Evolutionary conservation across 129 eudicot genomes (phyloP).

Genomic region (Flaveria sonorensis): DNA sequence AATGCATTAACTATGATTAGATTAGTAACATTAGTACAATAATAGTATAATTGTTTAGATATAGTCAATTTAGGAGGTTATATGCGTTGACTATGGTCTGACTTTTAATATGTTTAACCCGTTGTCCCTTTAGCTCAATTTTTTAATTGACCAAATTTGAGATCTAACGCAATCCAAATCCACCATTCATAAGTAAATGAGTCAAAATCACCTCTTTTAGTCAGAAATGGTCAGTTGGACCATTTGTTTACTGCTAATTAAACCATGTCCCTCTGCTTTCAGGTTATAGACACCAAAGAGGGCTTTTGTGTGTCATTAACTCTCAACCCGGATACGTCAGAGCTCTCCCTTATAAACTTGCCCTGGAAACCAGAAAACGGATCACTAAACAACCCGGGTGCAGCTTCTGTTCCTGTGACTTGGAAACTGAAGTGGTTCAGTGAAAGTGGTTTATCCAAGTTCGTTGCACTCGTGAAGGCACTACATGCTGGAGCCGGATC

Average conservation of each 20-base stretch:
- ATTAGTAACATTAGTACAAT: not conserved
- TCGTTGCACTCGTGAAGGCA: slow-evolving; percentile 53
- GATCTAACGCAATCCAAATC: not conserved
- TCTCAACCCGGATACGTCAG: slow-evolving; percentile 32
- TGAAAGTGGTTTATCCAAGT: slow-evolving; percentile 45
- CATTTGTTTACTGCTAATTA: not conserved
- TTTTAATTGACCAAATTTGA: not conserved
- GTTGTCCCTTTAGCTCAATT: not conserved
- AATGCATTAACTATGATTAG: not conserved
- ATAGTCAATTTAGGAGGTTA: not conserved
- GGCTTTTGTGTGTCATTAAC: slow-evolving; percentile 43
- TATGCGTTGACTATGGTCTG: not conserved
- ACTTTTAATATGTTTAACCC: not conserved
- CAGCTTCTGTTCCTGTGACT: slow-evolving; percentile 27
- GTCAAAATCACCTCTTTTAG: not conserved
- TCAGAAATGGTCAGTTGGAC: not conserved
- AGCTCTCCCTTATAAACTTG: slow-evolving; percentile 14
- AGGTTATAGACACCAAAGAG: slow-evolving; percentile 48
- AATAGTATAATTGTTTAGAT: not conserved
- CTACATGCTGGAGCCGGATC: slow-evolving; percentile 45
- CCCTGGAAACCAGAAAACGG: slow-evolving; percentile 13
- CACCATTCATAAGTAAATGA: not conserved
- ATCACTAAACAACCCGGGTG: not conserved
- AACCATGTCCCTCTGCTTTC: slow-evolving; percentile 17
- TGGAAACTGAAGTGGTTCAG: slow-evolving; percentile 71